Percentiles rank a stretch among this genome's conserved stretches.
phyloP scores from a whole-genome alignment of 1,284 basidiomycete genomes.

The Malassezia arunalokei region DNA sequence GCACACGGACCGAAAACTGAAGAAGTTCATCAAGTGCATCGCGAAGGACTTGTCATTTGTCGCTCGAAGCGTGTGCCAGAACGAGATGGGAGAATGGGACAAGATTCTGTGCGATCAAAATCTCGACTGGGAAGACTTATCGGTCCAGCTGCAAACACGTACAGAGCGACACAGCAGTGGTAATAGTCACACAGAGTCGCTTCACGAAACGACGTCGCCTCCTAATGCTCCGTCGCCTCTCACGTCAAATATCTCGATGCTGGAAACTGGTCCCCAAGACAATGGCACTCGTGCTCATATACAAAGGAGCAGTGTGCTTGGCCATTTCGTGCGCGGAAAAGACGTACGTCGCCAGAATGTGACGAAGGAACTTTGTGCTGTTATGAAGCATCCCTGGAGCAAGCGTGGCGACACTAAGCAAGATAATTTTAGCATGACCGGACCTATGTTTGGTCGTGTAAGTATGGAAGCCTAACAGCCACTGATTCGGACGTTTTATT shows the following conservation, averaged over 20 bases:
- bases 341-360: not conserved
- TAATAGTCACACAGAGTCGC: too few relatives aligned
- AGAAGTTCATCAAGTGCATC: constrained; percentile 8
- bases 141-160: not conserved
- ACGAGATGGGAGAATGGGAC: constrained; percentile 12
- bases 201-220: not conserved
- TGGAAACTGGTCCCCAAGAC: too few relatives aligned
- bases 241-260: not conserved
- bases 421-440: not conserved
- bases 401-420: not conserved
- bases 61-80: constrained; percentile 2
- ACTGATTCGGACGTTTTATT: not conserved
- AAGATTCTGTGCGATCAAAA: constrained; percentile 3
- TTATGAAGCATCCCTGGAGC: not conserved
- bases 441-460: not conserved
- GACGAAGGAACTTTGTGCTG: not conserved
- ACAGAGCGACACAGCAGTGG: not conserved
- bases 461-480: not conserved
- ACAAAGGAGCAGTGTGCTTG: not conserved
- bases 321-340: not conserved
- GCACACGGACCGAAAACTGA: not conserved
- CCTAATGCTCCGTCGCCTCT: not conserved
- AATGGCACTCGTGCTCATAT: not conserved
- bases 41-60: constrained; percentile 11
- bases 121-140: constrained; percentile 11